Conservation (phyloP, 2,329 filamentous ascomycete genomes). For the Rutstroemia sp. region DNA sequence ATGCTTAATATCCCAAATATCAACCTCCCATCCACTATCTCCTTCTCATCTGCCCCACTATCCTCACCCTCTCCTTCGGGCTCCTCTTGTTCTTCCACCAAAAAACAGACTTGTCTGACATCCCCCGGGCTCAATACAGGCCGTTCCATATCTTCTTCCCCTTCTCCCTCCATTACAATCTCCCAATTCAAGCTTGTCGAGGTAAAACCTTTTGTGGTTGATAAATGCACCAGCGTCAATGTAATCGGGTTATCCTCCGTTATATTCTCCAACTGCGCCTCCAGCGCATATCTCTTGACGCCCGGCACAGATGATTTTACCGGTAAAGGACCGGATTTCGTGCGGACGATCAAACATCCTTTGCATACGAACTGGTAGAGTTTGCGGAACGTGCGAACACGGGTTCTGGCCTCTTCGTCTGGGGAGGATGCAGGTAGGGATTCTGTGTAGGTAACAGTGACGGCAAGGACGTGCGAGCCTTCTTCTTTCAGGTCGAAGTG, state of each 20-base stretch:
- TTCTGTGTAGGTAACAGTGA: conserved; percentile 92
- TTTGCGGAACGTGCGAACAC: conserved; percentile 83
- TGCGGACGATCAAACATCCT: conserved; percentile 80
- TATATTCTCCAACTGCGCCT: conserved; percentile 86
- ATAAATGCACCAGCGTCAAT: conserved; percentile 58
- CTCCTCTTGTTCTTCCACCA: conserved; percentile 38
- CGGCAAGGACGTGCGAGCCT: conserved; percentile 85
- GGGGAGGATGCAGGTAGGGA: conserved; percentile 57
- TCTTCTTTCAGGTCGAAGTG: conserved; percentile 88
- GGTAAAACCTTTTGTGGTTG: conserved; percentile 43
- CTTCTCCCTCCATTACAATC: conserved; percentile 15
- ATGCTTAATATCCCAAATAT: conserved; percentile 77
- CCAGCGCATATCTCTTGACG: conserved; percentile 59
- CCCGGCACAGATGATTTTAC: conserved; percentile 1
- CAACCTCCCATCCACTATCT: conserved; percentile 48
- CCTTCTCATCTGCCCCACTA: conserved; percentile 20
- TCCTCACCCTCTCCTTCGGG: conserved; percentile 25
- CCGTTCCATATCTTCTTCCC: conserved; percentile 39
- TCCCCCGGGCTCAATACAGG: conserved; percentile 55
- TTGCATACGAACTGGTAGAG: conserved; percentile 96
- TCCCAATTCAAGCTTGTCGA: conserved; percentile 54
- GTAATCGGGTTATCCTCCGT: conserved; percentile 77
- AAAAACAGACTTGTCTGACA: conserved; percentile 59
- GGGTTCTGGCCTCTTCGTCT: conserved; percentile 18
- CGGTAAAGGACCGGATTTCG: conserved; percentile 62